Evolutionary conservation across 441 rosid genomes (phyloP), one percentile per base, ranked within the genome.

Genomic region (Populus hybrid): DNA sequence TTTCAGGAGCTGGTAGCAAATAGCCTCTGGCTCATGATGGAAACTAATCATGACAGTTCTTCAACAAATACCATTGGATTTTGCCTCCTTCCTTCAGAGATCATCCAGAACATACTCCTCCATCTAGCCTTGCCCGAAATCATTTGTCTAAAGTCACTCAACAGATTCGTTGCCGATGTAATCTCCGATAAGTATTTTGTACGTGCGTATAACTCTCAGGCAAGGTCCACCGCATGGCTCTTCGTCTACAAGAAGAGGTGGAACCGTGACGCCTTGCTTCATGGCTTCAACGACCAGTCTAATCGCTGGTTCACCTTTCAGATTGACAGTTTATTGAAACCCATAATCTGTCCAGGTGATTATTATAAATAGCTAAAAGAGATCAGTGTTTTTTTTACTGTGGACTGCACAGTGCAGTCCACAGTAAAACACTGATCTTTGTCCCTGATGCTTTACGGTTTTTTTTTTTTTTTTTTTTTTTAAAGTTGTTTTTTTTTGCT

Each of bases 51-150:
- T 68, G 69, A 61, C 69, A 75, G 28, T 78, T 65, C 65, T 20
- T 35, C 82, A 72, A 68, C 87, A 3, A 84, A 69, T 4, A 28
- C 82, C 18, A 71, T 92, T 3, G 93, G 93, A n/a, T 89, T 93
- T 11, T 89, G 89, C 86, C 95, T 89, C 71, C 98, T 93, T 61
- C 97, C 98, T 1, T 84, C 89, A 1, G 95, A 90, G 35, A 90
- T 93, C 81, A 90, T 88, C 35, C 91, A 89, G 11, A 86, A 71
- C 87, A 92, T 92, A 38, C 87, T 93, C 75, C 86, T 88, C 53
- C 79, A 81, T 40, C 85, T 93, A 7, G 82, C 93, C 70, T 69
- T 89, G 74, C 94, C 95, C 0, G 94, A 93, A 77, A 89, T 93
- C 78, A 75, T 88, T 67, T 78, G 82, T 12, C 84, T 90, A 78